Base-by-base conservation (phyloP, 331 rosid genomes). In the Spiraea crenata region DNA sequence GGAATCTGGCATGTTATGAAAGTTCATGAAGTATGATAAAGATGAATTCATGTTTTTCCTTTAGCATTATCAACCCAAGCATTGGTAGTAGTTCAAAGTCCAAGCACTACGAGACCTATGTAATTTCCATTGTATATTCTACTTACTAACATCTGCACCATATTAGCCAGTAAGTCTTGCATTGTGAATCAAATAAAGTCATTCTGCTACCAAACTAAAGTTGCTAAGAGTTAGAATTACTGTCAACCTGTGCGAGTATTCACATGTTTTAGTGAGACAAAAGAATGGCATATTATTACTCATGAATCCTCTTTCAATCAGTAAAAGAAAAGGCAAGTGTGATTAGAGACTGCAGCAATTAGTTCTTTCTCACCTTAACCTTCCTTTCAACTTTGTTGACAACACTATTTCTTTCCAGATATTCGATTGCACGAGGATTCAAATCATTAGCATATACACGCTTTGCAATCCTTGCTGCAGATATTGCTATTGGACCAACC, bases 391-490 rank as follows among this genome's bases (percentile, higher is more conserved):
- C 90, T 82, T 87, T 93, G 92, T 93, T 93, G 76, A 84, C 80
- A 17, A 89, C 96, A 68, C 87, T 69, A 83, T 89, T 93, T 84
- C 89, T 87, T 76, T 89, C 95, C 75, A 93, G 77, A 83, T 89
- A 90, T 47, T 90, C 97, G 19, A 90, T 82, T 5, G 97, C 98
- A 57, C 54, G 55, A 7, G 99, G 97, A 78, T 93, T 93, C 71
- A 93, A 86, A 78, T 93, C 99, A 60, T 93, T 93, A 47, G 99
- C 99, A 58, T 75, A 91, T 70, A 93, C 99, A 34, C 88, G 87
- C 75, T 91, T 89, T 40, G 91, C 99, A 69, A 84, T 83, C 85
- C 73, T 89, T 51, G 97, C 97, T 13, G 95, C 99, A 55, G 93
- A 77, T 76, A 91, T 78, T 48, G 99, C 93, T 74, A 91, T 77